Percentiles rank a stretch among this genome's conserved stretches.
Evolutionary conservation across 192 early-diverging fungal genomes (phyloP).

Genomic region (Backusella mclennaniae): DNA sequence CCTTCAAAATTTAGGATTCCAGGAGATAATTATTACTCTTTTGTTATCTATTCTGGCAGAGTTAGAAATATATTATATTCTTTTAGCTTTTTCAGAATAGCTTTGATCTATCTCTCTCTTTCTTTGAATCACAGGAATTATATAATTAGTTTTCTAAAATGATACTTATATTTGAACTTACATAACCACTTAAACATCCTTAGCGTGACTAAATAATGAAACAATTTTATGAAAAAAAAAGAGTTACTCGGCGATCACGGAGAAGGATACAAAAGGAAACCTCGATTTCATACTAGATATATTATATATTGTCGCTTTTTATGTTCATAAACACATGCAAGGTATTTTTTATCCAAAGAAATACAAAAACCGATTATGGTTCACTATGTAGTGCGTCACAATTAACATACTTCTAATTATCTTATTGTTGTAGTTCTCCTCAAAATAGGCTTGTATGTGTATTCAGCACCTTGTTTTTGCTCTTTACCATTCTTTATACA

Average conservation of each 20-base stretch:
- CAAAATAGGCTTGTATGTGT: no score
- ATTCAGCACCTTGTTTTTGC: neutral
- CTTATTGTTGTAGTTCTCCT: neutral
- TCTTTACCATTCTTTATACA: neutral
- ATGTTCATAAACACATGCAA: neutral
- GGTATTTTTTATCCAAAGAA: neutral
- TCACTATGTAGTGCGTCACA: neutral
- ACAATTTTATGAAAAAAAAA: neutral
- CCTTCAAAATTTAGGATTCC: neutral
- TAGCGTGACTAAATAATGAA: neutral
- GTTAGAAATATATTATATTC: neutral
- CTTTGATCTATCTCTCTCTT: neutral
- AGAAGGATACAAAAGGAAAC: neutral
- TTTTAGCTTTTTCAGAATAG: neutral
- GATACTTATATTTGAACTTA: neutral
- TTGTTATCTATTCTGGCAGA: neutral
- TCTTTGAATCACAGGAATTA: neutral
- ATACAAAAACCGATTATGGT: neutral
- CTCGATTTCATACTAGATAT: neutral
- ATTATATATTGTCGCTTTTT: neutral
- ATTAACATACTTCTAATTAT: neutral
- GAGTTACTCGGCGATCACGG: neutral
- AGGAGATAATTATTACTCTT: neutral
- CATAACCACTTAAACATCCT: neutral
- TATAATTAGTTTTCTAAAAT: no score